phyloP scores from a whole-genome alignment of 108 stramenopile species.

The Pseudonitzschia pungens region DNA sequence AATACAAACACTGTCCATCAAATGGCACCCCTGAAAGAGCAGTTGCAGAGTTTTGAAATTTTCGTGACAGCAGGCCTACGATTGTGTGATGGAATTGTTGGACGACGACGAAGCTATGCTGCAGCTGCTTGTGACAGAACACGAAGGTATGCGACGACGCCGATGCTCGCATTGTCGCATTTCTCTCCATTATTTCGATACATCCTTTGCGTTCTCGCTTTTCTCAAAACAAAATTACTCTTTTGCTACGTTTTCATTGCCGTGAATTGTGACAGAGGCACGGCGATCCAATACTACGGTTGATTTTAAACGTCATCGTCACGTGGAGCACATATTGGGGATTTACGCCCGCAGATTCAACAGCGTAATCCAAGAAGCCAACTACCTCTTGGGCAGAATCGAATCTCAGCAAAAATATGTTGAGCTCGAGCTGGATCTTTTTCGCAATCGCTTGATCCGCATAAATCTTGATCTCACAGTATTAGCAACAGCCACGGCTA shows the following conservation, averaged over 20 bases:
- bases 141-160: slow-evolving; percentile 31
- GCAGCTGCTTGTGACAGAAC: slow-evolving; percentile 75
- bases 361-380: slow-evolving; percentile 64
- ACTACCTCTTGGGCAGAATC: slow-evolving; percentile 64
- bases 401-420: slow-evolving; percentile 88
- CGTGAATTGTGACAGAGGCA: slow-evolving; percentile 27
- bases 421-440: slow-evolving; percentile 69
- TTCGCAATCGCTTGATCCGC: slow-evolving; percentile 83
- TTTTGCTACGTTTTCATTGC: not conserved
- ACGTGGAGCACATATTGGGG: slow-evolving; percentile 80
- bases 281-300: slow-evolving; percentile 40
- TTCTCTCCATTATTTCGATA: not conserved
- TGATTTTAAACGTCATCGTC: slow-evolving; percentile 58
- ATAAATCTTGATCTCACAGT: slow-evolving; percentile 86
- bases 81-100: slow-evolving; percentile 68
- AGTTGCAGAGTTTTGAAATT: slow-evolving; percentile 80
- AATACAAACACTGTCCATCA: slow-evolving; percentile 67
- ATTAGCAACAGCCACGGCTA: slow-evolving; percentile 47
- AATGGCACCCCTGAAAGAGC: slow-evolving; percentile 81
- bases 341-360: slow-evolving; percentile 80
- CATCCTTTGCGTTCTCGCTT: not conserved
- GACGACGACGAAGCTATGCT: slow-evolving; percentile 86
- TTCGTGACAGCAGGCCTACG: slow-evolving; percentile 66
- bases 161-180: not conserved
- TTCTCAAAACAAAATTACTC: not conserved